phyloP scores from a whole-genome alignment of 2,329 filamentous ascomycete genomes.

The Ophiostoma fasciatum region DNA sequence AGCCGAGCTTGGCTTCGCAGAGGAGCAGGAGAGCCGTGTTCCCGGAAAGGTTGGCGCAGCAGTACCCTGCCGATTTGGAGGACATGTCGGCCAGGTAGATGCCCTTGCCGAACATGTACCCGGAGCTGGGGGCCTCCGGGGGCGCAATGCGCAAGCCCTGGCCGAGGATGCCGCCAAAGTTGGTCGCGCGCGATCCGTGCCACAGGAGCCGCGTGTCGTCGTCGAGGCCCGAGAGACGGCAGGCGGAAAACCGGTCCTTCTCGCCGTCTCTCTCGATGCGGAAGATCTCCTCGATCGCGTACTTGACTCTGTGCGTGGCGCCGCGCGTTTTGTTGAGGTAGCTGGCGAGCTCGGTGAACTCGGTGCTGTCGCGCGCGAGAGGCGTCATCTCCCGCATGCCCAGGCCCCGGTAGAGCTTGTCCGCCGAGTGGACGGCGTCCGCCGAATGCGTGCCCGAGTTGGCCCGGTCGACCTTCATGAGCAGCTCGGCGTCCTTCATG shows the following conservation, averaged over 20 bases:
- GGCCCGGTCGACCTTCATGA: constrained; percentile 52
- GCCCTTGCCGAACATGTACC: constrained; percentile 85
- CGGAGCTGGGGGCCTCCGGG: constrained; percentile 61
- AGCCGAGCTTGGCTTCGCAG: constrained; percentile 70
- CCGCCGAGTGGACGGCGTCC: constrained; percentile 46
- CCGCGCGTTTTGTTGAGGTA: constrained; percentile 58
- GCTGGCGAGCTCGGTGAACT: constrained; percentile 48
- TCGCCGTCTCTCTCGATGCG: constrained; percentile 67
- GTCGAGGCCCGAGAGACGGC: constrained; percentile 30
- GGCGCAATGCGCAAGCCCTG: constrained; percentile 86
- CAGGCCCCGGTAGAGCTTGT: constrained; percentile 57
- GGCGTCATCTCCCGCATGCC: constrained; percentile 63
- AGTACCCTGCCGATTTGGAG: constrained; percentile 72
- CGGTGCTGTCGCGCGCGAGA: constrained; percentile 39
- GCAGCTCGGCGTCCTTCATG: constrained; percentile 67
- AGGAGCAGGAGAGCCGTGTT: constrained; percentile 61
- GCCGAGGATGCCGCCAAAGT: constrained; percentile 75
- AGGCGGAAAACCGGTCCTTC: constrained; percentile 50
- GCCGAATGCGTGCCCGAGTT: constrained; percentile 19
- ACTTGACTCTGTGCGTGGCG: constrained; percentile 45
- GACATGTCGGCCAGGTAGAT: constrained; percentile 80
- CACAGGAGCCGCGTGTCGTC: constrained; percentile 63
- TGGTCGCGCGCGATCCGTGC: constrained; percentile 74
- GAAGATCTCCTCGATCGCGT: constrained; percentile 61
- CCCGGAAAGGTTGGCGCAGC: constrained; percentile 44